Evolutionary conservation across 352 stramenopile species (phyloP).

Genomic region (Pythium aphanidermatum): DNA sequence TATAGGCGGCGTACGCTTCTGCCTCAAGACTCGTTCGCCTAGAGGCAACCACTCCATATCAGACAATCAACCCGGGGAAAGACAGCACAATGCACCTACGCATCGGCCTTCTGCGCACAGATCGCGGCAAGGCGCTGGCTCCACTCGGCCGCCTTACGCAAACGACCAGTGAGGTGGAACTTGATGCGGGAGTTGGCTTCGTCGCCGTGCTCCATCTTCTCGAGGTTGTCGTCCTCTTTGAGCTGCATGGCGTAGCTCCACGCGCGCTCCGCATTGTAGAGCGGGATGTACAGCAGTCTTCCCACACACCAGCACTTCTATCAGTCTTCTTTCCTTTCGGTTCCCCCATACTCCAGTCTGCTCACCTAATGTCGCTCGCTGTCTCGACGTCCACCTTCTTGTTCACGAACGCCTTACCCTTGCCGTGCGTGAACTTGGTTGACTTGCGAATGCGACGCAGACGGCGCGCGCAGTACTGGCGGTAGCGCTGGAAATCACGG

Average conservation of each 20-base stretch:
- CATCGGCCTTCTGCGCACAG: conserved; percentile 71
- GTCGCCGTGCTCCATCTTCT: conserved; percentile 80
- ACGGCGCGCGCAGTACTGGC: conserved; percentile 86
- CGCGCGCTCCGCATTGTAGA: conserved; percentile 88
- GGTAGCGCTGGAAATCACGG: conserved; percentile 89
- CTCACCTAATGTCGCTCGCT: conserved; percentile 49
- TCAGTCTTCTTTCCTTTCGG: background rate
- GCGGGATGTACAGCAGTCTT: conserved; percentile 74
- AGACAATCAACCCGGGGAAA: background rate
- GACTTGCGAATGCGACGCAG: conserved; percentile 86
- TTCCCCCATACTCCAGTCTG: background rate
- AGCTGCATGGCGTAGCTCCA: conserved; percentile 91
- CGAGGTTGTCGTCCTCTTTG: conserved; percentile 82
- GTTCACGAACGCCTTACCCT: conserved; percentile 74
- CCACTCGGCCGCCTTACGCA: conserved; percentile 87
- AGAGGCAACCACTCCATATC: background rate
- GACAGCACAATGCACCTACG: conserved; percentile 27
- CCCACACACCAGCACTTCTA: background rate
- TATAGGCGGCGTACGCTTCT: conserved; percentile 85
- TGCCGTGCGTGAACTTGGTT: conserved; percentile 84
- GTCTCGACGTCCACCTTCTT: conserved; percentile 85
- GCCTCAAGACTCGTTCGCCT: conserved; percentile 85
- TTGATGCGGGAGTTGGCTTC: conserved; percentile 86
- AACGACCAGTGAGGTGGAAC: conserved; percentile 82
- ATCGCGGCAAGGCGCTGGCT: conserved; percentile 74